Evolutionary conservation across 108 stramenopile species (phyloP), one percentile per base, ranked within the genome.

Genomic region (Nitzschia palea): DNA sequence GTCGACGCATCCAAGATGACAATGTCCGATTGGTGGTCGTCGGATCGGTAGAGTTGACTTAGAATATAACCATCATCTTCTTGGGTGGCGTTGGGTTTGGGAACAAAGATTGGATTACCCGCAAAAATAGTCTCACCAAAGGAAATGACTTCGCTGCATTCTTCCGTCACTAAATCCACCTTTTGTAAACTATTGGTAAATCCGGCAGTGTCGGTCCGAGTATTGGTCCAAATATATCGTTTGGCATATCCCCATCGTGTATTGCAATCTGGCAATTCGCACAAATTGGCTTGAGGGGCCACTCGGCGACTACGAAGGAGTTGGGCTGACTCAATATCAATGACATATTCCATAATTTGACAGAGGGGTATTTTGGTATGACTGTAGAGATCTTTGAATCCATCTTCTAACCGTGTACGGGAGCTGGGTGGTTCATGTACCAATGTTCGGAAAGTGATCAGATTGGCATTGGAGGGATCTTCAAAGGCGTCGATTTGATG

Each of bases 31-130:
- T 36, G 40, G 54, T 79, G 78, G 30, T 70, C 61, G 8, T 43
- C 43, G 17, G 78, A 63, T 17, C 30, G 33, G 28, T 79, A 79
- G 15, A 74, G 54, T 20, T 60, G 35, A 28, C 55, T 50, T 25
- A 79, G 20, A 23, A 74, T 47, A 47, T 79, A 79, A 14, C 73
- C 78, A 30, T 79, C 68, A 60, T 74, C 73, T 47, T 79, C 78
- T 15, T 18, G 17, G 22, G 14, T 0, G 30, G 59, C 35, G 31
- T 45, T 40, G 27, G 20, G 32, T 68, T 65, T 68, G 2, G 78
- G 66, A 23, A 74, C 68, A 22, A 74, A 74, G 0, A 50, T 62
- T 33, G 78, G 78, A 18, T 67, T 59, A 27, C 73, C 73, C 22
- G 65, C 67, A 61, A 63, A 74, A n/a, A 29, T 44, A 30, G 36